A percentile compares a stretch with the other conserved stretches of the same genome.
phyloP scores from a whole-genome alignment of 768 basidiomycete species.

The Leccinum disarticulatum region DNA sequence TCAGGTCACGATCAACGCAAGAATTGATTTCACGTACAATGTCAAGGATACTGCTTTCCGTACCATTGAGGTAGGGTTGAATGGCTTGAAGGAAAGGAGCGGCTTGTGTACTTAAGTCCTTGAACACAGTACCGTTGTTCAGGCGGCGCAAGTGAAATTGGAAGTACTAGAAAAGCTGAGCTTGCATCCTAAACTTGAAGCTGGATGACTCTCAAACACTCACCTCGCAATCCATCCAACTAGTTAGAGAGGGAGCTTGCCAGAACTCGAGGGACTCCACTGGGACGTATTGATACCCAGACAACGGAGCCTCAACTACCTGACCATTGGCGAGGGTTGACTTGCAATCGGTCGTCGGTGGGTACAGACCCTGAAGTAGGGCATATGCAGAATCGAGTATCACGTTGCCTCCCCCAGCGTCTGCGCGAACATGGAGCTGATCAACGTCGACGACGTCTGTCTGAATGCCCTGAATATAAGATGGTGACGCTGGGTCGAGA shows the following conservation, averaged over 20 bases:
- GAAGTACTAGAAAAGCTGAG: conserved; percentile 25
- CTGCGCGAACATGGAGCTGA: conserved; percentile 73
- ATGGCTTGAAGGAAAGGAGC: conserved; percentile 63
- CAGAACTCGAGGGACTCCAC: conserved; percentile 56
- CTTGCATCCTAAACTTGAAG: background rate
- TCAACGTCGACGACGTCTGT: conserved; percentile 65
- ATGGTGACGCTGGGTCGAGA: conserved; percentile 58
- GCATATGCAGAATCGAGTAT: conserved; percentile 85
- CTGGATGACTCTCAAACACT: background rate
- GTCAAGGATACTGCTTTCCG: conserved; percentile 63
- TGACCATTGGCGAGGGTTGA: conserved; percentile 74
- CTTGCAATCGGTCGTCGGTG: conserved; percentile 63
- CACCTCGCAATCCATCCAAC: conserved; percentile 67
- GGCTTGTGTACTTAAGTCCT: conserved; percentile 52
- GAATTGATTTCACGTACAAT: conserved; percentile 45
- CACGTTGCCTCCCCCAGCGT: conserved; percentile 75
- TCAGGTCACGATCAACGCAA: conserved; percentile 9
- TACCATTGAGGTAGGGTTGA: conserved; percentile 66
- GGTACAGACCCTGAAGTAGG: conserved; percentile 81
- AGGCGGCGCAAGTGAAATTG: conserved; percentile 24
- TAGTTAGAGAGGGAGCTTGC: conserved; percentile 64
- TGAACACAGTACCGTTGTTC: conserved; percentile 44
- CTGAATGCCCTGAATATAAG: conserved; percentile 66
- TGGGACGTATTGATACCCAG: conserved; percentile 85
- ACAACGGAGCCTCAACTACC: conserved; percentile 69